Percentiles rank a stretch among this genome's conserved stretches.
These are phyloP conservation scores for Pseudogymnoascus sp. DNA, from an alignment of 2,329 filamentous ascomycete species.

Conservation along the genomic window DNA sequence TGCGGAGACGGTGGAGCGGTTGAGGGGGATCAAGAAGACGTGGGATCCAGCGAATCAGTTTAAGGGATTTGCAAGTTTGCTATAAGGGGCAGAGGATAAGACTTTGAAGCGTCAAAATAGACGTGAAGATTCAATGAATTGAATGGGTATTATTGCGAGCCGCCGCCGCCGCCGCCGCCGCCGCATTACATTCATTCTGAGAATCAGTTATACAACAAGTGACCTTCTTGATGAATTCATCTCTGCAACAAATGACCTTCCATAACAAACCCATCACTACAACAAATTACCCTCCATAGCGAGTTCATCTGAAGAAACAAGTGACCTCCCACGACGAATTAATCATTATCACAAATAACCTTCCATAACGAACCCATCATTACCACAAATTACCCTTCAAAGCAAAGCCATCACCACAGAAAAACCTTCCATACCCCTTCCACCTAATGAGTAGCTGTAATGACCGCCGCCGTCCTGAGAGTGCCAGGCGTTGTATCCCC, in stretches of 20 bases:
- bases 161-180: background rate
- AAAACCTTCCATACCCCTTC: too few relatives aligned
- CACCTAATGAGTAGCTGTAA: too few relatives aligned
- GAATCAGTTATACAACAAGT: background rate
- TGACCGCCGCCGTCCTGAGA: too few relatives aligned
- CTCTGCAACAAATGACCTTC: background rate
- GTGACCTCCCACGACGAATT: background rate
- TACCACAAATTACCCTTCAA: background rate
- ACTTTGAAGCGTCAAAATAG: background rate
- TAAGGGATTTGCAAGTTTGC: background rate
- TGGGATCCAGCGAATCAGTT: slow-evolving; percentile 20
- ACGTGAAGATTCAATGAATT: background rate
- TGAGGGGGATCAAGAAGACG: slow-evolving; percentile 22
- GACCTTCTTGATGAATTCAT: background rate
- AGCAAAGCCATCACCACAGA: background rate
- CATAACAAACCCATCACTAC: background rate
- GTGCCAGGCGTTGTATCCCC: too few relatives aligned
- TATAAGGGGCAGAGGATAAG: background rate
- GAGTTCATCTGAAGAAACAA: background rate
- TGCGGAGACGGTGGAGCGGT: slow-evolving; percentile 15
- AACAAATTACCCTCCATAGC: background rate
- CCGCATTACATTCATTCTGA: background rate
- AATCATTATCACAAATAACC: background rate
- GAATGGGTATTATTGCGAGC: background rate
- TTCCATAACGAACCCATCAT: background rate